These are phyloP conservation scores for Chaetomiaceae sp. DNA, from an alignment of 2,329 filamentous ascomycete species.

Conservation along the genomic window DNA sequence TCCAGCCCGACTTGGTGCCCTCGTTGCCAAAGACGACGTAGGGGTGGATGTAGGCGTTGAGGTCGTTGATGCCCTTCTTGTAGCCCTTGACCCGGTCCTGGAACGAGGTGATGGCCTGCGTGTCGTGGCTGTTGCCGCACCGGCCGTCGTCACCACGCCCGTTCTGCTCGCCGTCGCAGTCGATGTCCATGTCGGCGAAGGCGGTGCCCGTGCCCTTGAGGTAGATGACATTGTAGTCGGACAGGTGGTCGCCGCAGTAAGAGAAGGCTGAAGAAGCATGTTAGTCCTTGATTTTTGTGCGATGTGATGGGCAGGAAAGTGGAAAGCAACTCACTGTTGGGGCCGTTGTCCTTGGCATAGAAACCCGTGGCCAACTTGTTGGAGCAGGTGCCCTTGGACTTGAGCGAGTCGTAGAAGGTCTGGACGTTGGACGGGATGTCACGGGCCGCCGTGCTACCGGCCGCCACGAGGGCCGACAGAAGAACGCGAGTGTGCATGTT, in stretches of 20 bases:
- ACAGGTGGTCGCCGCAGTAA: slow-evolving; percentile 42
- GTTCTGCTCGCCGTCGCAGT: slow-evolving; percentile 50
- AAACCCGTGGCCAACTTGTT: slow-evolving; percentile 32
- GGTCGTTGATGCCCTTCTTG: slow-evolving; percentile 36
- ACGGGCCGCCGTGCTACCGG: slow-evolving; percentile 6
- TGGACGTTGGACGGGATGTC: slow-evolving; percentile 10
- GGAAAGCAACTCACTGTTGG: slow-evolving; percentile 26
- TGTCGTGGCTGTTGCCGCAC: slow-evolving; percentile 40
- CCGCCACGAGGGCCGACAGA: slow-evolving; percentile 7
- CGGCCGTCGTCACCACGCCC: slow-evolving; percentile 36
- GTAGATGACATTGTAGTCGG: slow-evolving; percentile 38
- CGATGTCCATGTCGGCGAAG: slow-evolving; percentile 53
- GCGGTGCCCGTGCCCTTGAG: slow-evolving; percentile 34
- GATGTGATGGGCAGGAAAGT: not conserved
- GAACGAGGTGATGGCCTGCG: slow-evolving; percentile 42
- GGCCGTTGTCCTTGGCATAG: slow-evolving; percentile 28
- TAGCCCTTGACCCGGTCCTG: slow-evolving; percentile 34
- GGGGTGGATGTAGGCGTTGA: slow-evolving; percentile 48
- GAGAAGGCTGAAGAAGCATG: slow-evolving; percentile 23
- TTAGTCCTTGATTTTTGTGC: not conserved
- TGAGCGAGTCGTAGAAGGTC: slow-evolving; percentile 8
- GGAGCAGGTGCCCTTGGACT: slow-evolving; percentile 1
- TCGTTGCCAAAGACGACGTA: slow-evolving; percentile 52
- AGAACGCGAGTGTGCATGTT: slow-evolving; percentile 4
- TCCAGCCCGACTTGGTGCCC: slow-evolving; percentile 30